A percentile compares a stretch with the other conserved stretches of the same genome.
Evolutionary conservation across 1,284 basidiomycete genomes (phyloP).

Genomic region (Trametes sp.): DNA sequence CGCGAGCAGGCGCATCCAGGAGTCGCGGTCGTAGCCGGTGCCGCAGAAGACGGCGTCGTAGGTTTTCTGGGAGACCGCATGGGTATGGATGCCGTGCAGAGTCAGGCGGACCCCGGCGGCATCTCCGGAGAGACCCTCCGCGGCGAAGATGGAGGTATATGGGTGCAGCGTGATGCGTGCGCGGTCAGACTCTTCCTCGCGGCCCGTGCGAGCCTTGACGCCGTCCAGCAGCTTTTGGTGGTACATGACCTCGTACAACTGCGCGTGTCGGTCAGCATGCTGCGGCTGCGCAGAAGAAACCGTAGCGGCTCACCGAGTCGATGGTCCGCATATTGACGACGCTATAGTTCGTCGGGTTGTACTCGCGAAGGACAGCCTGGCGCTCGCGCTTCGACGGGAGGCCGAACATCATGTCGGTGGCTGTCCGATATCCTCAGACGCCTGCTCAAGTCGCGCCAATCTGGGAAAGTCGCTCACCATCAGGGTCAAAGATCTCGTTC

Average conservation of each 20-base stretch:
- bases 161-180: slow-evolving; percentile 49
- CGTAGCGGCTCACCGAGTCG: slow-evolving; percentile 45
- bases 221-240: slow-evolving; percentile 58
- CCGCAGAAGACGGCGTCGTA: slow-evolving; percentile 65
- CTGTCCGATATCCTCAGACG: slow-evolving; percentile 36
- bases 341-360: slow-evolving; percentile 63
- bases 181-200: slow-evolving; percentile 25
- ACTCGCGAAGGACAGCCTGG: slow-evolving; percentile 50
- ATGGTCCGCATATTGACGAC: slow-evolving; percentile 60
- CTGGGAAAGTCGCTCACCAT: slow-evolving; percentile 43
- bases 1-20: slow-evolving; percentile 55
- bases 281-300: neutral
- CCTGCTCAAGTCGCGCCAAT: slow-evolving; percentile 1
- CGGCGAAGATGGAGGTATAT: slow-evolving; percentile 50
- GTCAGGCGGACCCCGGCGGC: slow-evolving; percentile 44
- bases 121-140: slow-evolving; percentile 34
- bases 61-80: slow-evolving; percentile 41
- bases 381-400: slow-evolving; percentile 48
- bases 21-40: slow-evolving; percentile 63
- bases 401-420: slow-evolving; percentile 50
- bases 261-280: slow-evolving; percentile 1
- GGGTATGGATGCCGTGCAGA: slow-evolving; percentile 48
- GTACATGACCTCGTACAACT: slow-evolving; percentile 64
- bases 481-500: slow-evolving; percentile 67
- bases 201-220: slow-evolving; percentile 46